Evolutionary conservation across 1,284 basidiomycete genomes (phyloP), one percentile per base, ranked within the genome.

Genomic region (Singerocomus inundabilis): DNA sequence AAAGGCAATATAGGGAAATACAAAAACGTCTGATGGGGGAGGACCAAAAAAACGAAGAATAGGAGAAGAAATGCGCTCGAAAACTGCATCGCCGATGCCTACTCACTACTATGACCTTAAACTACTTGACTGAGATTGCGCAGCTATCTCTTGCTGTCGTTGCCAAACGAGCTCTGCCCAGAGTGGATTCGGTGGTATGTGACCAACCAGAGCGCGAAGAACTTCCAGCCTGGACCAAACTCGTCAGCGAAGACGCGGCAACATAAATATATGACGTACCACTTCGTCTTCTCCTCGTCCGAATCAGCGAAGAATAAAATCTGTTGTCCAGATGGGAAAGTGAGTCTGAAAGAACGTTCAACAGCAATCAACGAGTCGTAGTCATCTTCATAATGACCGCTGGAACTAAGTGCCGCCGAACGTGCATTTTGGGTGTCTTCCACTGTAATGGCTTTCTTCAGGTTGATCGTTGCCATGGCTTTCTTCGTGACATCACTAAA

Each of bases 401-500:
- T 62, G 15, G 80, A 75, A 57, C 72, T 80, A 25, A 76, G 69
- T 25, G 72, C 63, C 41, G 70, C 69, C 3, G 67, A 67, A 29
- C 76, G 76, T 29, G 74, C 69, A 51, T 82, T 80, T 58, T 85
- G 81, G 44, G 89, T 81, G 62, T 97, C 93, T 55, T 89, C 82
- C 4, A 98, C 78, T 0, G 77, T 72, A 6, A 84, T 73, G 6
- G 91, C 93, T 67, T 93, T 89, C 66, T 88, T 87, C 16, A 99
- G 76, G 67, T 97, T 92, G 57, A 98, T 97, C 29, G 88, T 93
- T 18, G 91, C 84, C 1, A 86, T 95, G 1, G 91, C 85, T 59
- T 86, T 90, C 74, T 90, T 93, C 24, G 96, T 98, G 4, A 98
- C 85, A 61, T 98, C 93, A 62, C 91, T 96, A 74, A 90, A 96